These are phyloP conservation scores for Aspergillus homomorphus DNA, from an alignment of 495 filamentous ascomycete genomes.

Conservation along the genomic window DNA sequence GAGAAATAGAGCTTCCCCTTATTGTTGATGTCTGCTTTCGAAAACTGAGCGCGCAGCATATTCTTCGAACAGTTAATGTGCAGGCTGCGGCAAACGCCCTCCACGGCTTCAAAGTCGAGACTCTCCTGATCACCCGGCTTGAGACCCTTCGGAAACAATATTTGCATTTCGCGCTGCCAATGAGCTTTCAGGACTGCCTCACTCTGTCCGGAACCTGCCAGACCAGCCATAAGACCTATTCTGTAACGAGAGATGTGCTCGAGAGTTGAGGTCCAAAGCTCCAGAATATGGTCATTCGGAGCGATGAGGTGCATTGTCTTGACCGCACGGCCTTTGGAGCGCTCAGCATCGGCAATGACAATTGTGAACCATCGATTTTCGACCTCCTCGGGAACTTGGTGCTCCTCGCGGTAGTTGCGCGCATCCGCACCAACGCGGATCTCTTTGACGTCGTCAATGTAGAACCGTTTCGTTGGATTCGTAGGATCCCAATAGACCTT, in stretches of 20 bases:
- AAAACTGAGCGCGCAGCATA: conserved; percentile 72
- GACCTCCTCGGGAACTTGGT: conserved; percentile 57
- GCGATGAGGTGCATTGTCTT: conserved; percentile 86
- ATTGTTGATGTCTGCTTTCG: conserved; percentile 60
- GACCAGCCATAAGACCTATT: conserved; percentile 80
- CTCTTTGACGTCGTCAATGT: conserved; percentile 91
- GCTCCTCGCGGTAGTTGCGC: conserved; percentile 83
- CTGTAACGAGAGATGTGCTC: conserved; percentile 77
- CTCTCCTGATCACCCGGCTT: conserved; percentile 60
- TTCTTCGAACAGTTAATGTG: conserved; percentile 83
- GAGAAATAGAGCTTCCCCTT: conserved; percentile 65
- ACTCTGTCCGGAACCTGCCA: conserved; percentile 68
- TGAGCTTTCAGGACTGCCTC: conserved; percentile 76
- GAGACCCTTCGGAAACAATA: conserved; percentile 54
- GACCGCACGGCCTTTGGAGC: conserved; percentile 61
- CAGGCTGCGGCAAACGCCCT: conserved; percentile 77
- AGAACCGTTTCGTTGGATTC: conserved; percentile 76
- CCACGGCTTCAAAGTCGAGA: conserved; percentile 72
- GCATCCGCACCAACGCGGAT: conserved; percentile 84
- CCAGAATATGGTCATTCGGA: conserved; percentile 61
- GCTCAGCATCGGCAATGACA: conserved; percentile 67
- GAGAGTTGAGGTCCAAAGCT: conserved; percentile 77
- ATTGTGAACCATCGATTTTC: conserved; percentile 83
- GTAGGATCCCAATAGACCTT: conserved; percentile 85
- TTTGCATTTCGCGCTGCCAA: conserved; percentile 84